A percentile compares a stretch with the other conserved stretches of the same genome.
phyloP scores from a whole-genome alignment of 106 monocot genomes.

The Apostasia shenzhenica region DNA sequence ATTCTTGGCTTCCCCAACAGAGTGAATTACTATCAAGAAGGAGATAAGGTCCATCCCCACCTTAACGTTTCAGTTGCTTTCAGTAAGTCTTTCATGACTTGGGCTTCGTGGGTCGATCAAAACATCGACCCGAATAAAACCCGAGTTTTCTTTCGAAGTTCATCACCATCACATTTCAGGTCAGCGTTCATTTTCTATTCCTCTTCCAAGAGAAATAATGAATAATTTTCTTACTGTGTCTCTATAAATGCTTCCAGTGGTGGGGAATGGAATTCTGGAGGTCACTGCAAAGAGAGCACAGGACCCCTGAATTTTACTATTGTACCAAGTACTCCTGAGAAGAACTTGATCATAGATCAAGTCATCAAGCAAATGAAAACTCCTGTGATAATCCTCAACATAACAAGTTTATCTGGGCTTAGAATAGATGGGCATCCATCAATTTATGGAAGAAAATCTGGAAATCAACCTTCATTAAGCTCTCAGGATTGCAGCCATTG shows the following conservation, averaged over 20 bases:
- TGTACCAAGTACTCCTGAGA: slow-evolving; percentile 24
- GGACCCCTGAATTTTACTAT: slow-evolving; percentile 33
- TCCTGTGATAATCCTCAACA: slow-evolving; percentile 70
- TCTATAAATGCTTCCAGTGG: slow-evolving; percentile 28
- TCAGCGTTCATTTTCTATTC: slow-evolving; percentile 1
- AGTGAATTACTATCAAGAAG: slow-evolving; percentile 84
- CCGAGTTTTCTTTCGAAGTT: slow-evolving; percentile 90
- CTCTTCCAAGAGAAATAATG: neutral
- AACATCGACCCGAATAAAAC: slow-evolving; percentile 44
- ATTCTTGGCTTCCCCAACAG: slow-evolving; percentile 16
- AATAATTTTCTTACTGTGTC: neutral
- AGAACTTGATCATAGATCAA: slow-evolving; percentile 52
- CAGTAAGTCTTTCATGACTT: slow-evolving; percentile 61
- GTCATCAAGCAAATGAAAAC: slow-evolving; percentile 65
- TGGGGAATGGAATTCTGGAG: slow-evolving; percentile 95
- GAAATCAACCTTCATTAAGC: slow-evolving; percentile 4
- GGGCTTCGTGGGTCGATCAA: slow-evolving; percentile 90
- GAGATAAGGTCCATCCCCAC: slow-evolving; percentile 55
- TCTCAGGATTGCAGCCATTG: slow-evolving; percentile 92
- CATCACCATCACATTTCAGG: slow-evolving; percentile 91
- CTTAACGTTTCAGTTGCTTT: slow-evolving; percentile 65
- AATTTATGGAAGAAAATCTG: slow-evolving; percentile 41
- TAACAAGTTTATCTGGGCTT: slow-evolving; percentile 63
- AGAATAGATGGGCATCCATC: slow-evolving; percentile 91
- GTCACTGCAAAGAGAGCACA: slow-evolving; percentile 73